Evolutionary conservation across 768 basidiomycete species (phyloP).

Genomic region (Pulveroboletus sp.): DNA sequence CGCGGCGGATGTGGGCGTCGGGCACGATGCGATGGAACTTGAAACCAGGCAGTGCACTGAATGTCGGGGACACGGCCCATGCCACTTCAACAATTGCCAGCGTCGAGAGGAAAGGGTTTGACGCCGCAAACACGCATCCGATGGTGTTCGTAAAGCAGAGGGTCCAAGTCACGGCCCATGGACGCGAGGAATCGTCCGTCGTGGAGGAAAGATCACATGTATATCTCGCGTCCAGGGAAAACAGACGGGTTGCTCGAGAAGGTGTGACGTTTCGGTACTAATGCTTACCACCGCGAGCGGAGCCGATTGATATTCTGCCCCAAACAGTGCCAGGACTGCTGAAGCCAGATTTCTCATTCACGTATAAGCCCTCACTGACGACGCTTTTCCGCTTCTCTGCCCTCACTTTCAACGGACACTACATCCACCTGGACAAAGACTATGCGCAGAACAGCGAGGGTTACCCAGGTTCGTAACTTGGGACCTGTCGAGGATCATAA

Average conservation of each 20-base stretch:
- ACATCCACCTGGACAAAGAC: slow-evolving; percentile 77
- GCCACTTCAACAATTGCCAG: slow-evolving; percentile 46
- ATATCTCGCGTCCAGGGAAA: slow-evolving; percentile 41
- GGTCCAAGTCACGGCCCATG: slow-evolving; percentile 47
- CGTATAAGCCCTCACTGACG: slow-evolving; percentile 59
- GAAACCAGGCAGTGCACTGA: slow-evolving; percentile 35
- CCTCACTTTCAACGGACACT: slow-evolving; percentile 80
- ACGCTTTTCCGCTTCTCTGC: slow-evolving; percentile 85
- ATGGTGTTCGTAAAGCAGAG: slow-evolving; percentile 74
- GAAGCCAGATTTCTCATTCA: slow-evolving; percentile 54
- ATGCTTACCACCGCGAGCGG: background rate
- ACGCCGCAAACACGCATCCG: slow-evolving; percentile 43
- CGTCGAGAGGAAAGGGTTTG: slow-evolving; percentile 63
- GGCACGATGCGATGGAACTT: slow-evolving; percentile 62
- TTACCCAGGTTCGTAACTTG: slow-evolving; percentile 50
- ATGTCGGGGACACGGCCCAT: slow-evolving; percentile 48
- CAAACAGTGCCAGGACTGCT: slow-evolving; percentile 49
- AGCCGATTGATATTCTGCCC: background rate
- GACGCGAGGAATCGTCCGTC: slow-evolving; percentile 42
- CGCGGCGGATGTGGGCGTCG: slow-evolving; percentile 78
- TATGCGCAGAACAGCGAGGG: slow-evolving; percentile 66
- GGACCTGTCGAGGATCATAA: background rate
- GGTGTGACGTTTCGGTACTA: slow-evolving; percentile 31
- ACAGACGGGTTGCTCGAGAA: slow-evolving; percentile 34
- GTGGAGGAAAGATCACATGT: slow-evolving; percentile 68